phyloP scores from a whole-genome alignment of 1,284 basidiomycete genomes.

The Phenoliferia sp. region DNA sequence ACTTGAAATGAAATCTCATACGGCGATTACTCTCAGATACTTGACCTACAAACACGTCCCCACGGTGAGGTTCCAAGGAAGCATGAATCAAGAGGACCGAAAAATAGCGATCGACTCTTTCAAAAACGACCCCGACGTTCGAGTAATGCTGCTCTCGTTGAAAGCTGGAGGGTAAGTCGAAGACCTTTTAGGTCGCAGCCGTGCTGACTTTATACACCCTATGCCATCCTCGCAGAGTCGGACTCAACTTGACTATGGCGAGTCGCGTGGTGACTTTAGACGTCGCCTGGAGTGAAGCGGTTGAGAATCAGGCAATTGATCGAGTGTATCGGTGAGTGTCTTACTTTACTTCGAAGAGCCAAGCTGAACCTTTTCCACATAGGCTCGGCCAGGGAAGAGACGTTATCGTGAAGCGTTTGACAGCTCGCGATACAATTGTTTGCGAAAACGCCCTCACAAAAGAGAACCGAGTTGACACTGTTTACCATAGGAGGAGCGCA shows the following conservation, averaged over 20 bases:
- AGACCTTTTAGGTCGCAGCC: not conserved
- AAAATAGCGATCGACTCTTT: slow-evolving; percentile 3
- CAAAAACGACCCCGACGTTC: slow-evolving; percentile 1
- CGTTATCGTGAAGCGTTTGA: not conserved
- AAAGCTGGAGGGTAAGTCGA: slow-evolving; percentile 11
- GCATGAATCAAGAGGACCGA: not conserved
- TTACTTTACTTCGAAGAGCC: not conserved
- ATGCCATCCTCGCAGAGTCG: slow-evolving; percentile 46
- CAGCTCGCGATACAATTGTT: not conserved
- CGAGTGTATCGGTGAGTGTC: not conserved
- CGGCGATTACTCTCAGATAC: not conserved
- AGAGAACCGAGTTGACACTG: too few relatives aligned
- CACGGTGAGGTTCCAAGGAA: not conserved
- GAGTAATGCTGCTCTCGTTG: slow-evolving; percentile 10
- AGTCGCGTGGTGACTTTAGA: slow-evolving; percentile 28
- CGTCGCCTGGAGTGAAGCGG: slow-evolving; percentile 67
- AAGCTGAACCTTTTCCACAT: not conserved
- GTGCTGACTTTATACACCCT: slow-evolving; percentile 2
- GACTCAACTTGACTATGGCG: slow-evolving; percentile 87
- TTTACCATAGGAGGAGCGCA: not conserved
- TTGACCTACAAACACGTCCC: not conserved
- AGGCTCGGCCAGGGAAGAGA: not conserved
- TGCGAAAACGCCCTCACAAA: too few relatives aligned
- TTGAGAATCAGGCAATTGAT: not conserved
- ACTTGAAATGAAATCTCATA: not conserved